Conservation (phyloP, 225 moss, liverwort and hornwort genomes). For the Straminergon stramineum region DNA sequence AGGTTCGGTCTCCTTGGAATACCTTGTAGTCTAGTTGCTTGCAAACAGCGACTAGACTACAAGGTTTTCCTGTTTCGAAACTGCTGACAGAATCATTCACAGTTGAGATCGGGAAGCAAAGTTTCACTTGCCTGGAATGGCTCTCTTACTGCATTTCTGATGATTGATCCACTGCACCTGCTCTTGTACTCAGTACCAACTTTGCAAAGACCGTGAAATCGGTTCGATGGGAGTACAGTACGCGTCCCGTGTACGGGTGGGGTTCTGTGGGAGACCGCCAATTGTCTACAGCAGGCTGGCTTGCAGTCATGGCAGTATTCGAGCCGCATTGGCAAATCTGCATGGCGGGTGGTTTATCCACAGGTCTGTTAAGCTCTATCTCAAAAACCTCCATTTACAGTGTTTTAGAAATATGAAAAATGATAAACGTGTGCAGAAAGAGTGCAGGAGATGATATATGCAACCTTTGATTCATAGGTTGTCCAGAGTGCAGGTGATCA, state of each 20-base stretch:
- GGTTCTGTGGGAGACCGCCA: conserved; percentile 62
- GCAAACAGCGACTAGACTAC: background rate
- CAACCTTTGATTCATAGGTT: background rate
- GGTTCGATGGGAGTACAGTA: conserved; percentile 83
- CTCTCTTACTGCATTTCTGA: background rate
- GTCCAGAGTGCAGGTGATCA: background rate
- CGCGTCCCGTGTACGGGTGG: conserved; percentile 82
- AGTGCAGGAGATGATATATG: background rate
- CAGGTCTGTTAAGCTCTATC: conserved; percentile 28
- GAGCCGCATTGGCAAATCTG: conserved; percentile 98
- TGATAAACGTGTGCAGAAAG: background rate
- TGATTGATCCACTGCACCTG: background rate
- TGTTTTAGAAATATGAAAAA: background rate
- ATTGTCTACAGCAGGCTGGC: conserved; percentile 85
- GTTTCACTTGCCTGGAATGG: background rate
- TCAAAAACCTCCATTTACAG: background rate
- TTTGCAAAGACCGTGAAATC: conserved; percentile 46
- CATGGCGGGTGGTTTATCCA: conserved; percentile 93
- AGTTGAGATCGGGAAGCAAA: background rate
- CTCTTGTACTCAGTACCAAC: conserved; percentile 26
- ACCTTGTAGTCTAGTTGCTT: background rate
- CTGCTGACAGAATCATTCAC: background rate
- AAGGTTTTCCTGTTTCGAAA: background rate
- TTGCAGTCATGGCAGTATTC: conserved; percentile 79
- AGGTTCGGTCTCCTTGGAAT: background rate